Base-by-base conservation (phyloP, 176 grass and related monocot genomes). In the Oryza officinalis region DNA sequence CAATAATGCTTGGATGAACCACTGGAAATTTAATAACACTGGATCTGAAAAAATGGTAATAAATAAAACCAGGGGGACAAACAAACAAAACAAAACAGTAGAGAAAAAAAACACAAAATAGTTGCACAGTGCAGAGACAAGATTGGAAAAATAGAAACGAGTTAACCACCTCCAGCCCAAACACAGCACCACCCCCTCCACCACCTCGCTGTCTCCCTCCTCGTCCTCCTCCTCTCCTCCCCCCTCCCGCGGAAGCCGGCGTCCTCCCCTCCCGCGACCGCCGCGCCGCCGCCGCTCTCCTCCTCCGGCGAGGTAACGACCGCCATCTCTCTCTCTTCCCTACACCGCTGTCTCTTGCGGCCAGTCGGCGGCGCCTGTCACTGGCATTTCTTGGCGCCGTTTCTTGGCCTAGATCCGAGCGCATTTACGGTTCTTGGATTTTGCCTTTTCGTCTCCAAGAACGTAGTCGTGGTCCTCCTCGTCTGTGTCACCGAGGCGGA, bases 271-370 rank as follows among this genome's bases (percentile, higher is more conserved):
- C 28, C 31, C n/a, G 13, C 79, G 22, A 2, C 30, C 50, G 20
- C 82, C 49, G 63, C 47, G 63, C 77, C 26, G 11, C 41, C n/a
- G 8, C 12, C 44, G 27, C 57, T 78, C 31, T 71, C 22, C 43
- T 45, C 43, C 43, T 59, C 73, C 59, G 88, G 59, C 66, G 79
- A 90, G 83, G 83, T 90, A 82, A 90, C 73, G 41, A 67, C 63
- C 33, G 23, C 32, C 43, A 35, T 84, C 64, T 43, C 71, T 14
- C 50, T 64, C 72, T 20, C 65, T 33, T 54, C 71, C 13, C 32
- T 64, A 13, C 30, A 12, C 28, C 35, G 44, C 17, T 20, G 49
- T 61, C 57, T 25, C 37, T 28, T 52, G 14, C 0, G 30, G 64
- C n/a, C 18, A 64, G 54, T 75, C 10, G 38, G 70, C 12, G 70